phyloP scores from a whole-genome alignment of 768 basidiomycete species.

The Podaxis pistillaris region DNA sequence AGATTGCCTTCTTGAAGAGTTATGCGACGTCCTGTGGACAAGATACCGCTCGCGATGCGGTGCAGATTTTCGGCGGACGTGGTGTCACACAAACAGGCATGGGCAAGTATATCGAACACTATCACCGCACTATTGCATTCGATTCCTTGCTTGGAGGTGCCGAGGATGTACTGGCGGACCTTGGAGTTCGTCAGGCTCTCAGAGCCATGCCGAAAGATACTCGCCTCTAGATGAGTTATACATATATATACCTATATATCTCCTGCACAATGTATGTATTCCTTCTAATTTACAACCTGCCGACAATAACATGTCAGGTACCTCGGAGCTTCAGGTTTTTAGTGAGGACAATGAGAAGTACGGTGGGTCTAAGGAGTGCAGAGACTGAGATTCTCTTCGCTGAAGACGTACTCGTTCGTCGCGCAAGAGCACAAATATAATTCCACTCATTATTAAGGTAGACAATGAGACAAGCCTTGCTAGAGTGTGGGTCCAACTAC shows the following conservation, averaged over 20 bases:
- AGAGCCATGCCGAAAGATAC: constrained; percentile 66
- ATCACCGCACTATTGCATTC: constrained; percentile 65
- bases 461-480: too few relatives aligned
- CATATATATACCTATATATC: neutral
- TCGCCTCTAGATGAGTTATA: constrained; percentile 40
- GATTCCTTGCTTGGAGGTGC: constrained; percentile 70
- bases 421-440: too few relatives aligned
- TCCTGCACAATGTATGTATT: neutral
- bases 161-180: constrained; percentile 69
- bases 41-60: constrained; percentile 59
- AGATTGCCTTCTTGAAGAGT: constrained; percentile 74
- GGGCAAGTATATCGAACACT: constrained; percentile 76
- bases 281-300: neutral
- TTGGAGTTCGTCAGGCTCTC: constrained; percentile 75
- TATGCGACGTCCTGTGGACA: constrained; percentile 61
- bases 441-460: too few relatives aligned
- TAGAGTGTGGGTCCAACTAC: too few relatives aligned
- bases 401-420: too few relatives aligned
- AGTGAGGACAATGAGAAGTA: too few relatives aligned
- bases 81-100: constrained; percentile 83
- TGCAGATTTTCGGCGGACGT: constrained; percentile 79
- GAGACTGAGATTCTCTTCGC: too few relatives aligned
- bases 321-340: too few relatives aligned
- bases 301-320: neutral
- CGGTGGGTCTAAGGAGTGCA: too few relatives aligned